These are phyloP conservation scores for Colletotrichum noveboracense DNA, from an alignment of 2,329 filamentous ascomycete genomes.

Conservation along the genomic window DNA sequence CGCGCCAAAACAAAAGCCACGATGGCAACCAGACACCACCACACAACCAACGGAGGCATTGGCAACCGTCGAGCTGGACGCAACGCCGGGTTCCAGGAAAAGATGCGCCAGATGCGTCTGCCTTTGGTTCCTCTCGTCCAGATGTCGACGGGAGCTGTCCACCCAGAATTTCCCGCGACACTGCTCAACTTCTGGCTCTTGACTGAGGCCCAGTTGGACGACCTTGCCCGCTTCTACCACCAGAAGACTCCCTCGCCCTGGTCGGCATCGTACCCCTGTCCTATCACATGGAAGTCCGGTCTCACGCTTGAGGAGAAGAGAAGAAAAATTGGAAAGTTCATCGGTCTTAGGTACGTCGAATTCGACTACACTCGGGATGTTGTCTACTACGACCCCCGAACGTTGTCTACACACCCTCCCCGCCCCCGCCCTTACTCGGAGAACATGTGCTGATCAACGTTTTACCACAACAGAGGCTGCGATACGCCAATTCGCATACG, in stretches of 20 bases:
- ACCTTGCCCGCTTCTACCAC: conserved; percentile 75
- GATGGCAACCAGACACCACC: conserved; percentile 21
- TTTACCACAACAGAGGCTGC: conserved; percentile 6
- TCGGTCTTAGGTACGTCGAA: conserved; percentile 67
- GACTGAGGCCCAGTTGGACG: conserved; percentile 73
- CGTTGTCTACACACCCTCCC: conserved; percentile 4
- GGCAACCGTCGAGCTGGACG: conserved; percentile 42
- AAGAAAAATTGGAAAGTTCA: conserved; percentile 74
- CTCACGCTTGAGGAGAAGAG: conserved; percentile 70
- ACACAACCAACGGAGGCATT: conserved; percentile 27
- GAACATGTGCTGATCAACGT: not conserved
- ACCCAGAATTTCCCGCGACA: conserved; percentile 68
- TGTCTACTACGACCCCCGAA: conserved; percentile 28
- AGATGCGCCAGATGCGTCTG: conserved; percentile 70
- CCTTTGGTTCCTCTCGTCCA: conserved; percentile 71
- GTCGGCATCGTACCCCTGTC: conserved; percentile 68
- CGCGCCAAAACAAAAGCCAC: not conserved
- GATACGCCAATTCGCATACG: conserved; percentile 19
- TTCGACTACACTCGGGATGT: conserved; percentile 41
- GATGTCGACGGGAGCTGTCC: conserved; percentile 64
- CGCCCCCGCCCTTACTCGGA: not conserved
- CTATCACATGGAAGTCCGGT: conserved; percentile 65
- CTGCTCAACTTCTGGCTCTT: conserved; percentile 77
- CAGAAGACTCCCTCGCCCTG: conserved; percentile 65
- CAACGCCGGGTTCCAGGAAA: conserved; percentile 60